A percentile compares a stretch with the other conserved stretches of the same genome.
These are phyloP conservation scores for Brasenia schreberi DNA, from an alignment of 164 flowering plant species.

Conservation along the genomic window DNA sequence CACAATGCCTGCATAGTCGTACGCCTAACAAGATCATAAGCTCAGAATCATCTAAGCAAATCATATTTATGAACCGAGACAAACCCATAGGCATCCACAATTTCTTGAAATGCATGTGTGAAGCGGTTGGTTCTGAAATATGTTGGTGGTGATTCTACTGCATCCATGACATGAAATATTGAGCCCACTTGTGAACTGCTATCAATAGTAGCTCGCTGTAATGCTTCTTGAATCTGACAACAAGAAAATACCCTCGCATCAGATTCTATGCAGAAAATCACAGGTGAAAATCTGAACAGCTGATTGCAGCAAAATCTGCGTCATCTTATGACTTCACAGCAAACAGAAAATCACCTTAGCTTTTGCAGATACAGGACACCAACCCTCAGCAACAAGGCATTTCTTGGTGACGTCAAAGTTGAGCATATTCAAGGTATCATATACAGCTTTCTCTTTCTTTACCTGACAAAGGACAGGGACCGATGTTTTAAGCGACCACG, in stretches of 20 bases:
- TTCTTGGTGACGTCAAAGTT: conserved; percentile 97
- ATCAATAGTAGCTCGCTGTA: conserved; percentile 92
- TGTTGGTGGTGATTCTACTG: conserved; percentile 90
- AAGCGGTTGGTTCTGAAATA: conserved; percentile 73
- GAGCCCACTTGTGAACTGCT: conserved; percentile 92
- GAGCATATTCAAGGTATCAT: conserved; percentile 89
- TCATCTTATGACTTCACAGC: background rate
- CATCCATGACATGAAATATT: conserved; percentile 83
- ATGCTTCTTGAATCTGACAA: conserved; percentile 77
- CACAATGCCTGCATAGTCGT: too few relatives aligned
- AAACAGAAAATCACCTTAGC: conserved; percentile 35
- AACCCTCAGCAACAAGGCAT: conserved; percentile 97
- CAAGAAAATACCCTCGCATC: background rate
- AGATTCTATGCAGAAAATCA: background rate
- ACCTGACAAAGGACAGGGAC: conserved; percentile 34
- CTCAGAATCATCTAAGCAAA: background rate
- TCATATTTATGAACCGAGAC: conserved; percentile 6
- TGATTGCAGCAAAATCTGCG: background rate
- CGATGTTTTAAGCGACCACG: too few relatives aligned
- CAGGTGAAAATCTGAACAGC: background rate
- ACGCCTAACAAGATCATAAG: background rate
- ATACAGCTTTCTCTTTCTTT: conserved; percentile 87
- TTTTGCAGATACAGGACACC: conserved; percentile 93
- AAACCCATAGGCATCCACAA: conserved; percentile 98
- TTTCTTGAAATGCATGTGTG: conserved; percentile 84